Base-by-base conservation (phyloP, 345 rosid genomes). In the Passiflora organensis region DNA sequence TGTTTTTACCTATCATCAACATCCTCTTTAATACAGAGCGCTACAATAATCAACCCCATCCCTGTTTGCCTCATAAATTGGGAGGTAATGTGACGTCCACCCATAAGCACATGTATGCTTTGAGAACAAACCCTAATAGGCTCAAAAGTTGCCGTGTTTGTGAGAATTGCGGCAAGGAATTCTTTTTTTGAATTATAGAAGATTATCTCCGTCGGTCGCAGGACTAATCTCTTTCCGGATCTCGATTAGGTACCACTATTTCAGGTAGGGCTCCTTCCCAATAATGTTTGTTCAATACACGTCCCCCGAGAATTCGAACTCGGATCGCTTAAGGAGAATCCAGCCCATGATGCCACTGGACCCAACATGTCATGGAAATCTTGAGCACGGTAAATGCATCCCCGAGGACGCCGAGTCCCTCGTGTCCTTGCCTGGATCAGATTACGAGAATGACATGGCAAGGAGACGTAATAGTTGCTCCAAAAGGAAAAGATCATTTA, bases 361-460 rank as follows among this genome's bases (percentile, higher is more conserved):
- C n/a, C n/a, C n/a, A n/a, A n/a, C n/a, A n/a, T 71, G 32, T 89
- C 95, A 0, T 89, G 96, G 95, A 86, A 89, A 70, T 77, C 84
- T 86, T 13, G 87, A 80, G 56, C 95, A 89, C 14, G 87, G 89
- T 0, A 86, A 80, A 64, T 89, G 96, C 67, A 73, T 70, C 28
- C 64, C 65, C 32, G 81, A 73, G 10, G 79, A 78, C 0, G 76
- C 72, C 1, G 83, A 82, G 46, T 83, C 87, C 0, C 68, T 73
- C 15, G 63, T 69, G 1, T 78, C 76, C 0, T 78, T 78, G 0
- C 81, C 80, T 0, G 74, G 53, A 32, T 73, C 78, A 0, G 86
- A 76, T 2, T 76, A 67, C 0, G 84, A 74, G 13, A 84, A 72
- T n/a, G 71, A 37, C 14, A 8, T 44, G 1, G 45, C 53, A 0